phyloP scores from a whole-genome alignment of 208 protist genomes.

The Naegleria gruberi region DNA sequence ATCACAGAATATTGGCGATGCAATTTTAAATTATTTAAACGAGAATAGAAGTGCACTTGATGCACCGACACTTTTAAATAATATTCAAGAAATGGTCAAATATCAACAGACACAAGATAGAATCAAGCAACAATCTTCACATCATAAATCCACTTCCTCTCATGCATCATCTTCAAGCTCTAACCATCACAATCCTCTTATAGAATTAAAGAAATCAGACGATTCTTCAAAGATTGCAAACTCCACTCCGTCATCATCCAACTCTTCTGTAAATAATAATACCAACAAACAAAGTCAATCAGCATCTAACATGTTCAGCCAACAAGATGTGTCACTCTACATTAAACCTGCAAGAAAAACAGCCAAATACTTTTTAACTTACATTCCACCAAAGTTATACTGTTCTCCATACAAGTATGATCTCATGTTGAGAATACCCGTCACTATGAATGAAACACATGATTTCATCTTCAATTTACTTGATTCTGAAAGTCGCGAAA shows the following conservation, averaged over 20 bases:
- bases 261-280: too few species aligned
- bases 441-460: neutral
- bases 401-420: constrained; percentile 16
- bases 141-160: too few species aligned
- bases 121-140: too few species aligned
- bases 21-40: neutral
- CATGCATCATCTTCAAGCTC: too few species aligned
- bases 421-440: neutral
- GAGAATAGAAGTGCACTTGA: neutral
- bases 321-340: neutral
- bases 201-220: too few species aligned
- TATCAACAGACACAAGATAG: neutral
- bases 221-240: too few species aligned
- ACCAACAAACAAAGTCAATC: too few species aligned
- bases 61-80: neutral
- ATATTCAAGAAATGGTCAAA: neutral
- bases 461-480: neutral
- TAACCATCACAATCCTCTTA: too few species aligned
- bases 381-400: neutral
- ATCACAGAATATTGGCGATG: neutral
- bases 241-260: too few species aligned
- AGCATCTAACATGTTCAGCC: neutral
- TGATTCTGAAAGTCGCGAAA: neutral
- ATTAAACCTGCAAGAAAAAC: constrained; percentile 12
- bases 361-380: neutral